Evolutionary conservation across 2,329 filamentous ascomycete genomes (phyloP).

Genomic region (Penicillium polonicum): DNA sequence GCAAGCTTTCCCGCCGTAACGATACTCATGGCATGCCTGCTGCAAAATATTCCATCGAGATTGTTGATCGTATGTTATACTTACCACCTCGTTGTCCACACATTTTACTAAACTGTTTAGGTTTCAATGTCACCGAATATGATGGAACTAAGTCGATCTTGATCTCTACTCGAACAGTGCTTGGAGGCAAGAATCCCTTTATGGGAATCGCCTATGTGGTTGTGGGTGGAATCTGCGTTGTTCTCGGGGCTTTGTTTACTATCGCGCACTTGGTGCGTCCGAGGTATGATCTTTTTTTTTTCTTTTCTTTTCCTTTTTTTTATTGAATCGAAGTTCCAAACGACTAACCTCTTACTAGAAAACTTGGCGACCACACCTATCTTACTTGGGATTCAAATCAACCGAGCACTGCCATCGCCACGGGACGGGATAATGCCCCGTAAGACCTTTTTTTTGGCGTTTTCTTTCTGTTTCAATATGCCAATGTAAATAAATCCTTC

Average conservation of each 20-base stretch:
- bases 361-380: constrained; percentile 97
- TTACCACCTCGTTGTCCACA: not conserved
- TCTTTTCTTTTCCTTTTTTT: not conserved
- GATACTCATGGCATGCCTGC: constrained; percentile 64
- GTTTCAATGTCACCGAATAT: constrained; percentile 75
- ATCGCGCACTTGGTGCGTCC: constrained; percentile 88
- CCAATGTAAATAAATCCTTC: constrained; percentile 20
- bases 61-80: constrained; percentile 66
- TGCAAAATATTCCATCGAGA: constrained; percentile 74
- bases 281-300: constrained; percentile 56
- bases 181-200: constrained; percentile 94
- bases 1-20: constrained; percentile 86
- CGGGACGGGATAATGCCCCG: constrained; percentile 51
- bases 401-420: constrained; percentile 55
- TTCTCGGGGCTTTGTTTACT: constrained; percentile 85
- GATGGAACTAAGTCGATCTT: constrained; percentile 87
- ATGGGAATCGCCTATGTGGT: constrained; percentile 94
- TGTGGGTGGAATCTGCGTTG: constrained; percentile 86
- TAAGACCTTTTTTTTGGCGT: constrained; percentile 9
- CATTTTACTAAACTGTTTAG: constrained; percentile 48
- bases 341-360: constrained; percentile 54
- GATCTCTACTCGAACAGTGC: constrained; percentile 83
- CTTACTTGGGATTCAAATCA: constrained; percentile 87
- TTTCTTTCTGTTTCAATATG: constrained; percentile 7
- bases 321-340: not conserved